Percentiles rank a stretch among this genome's conserved stretches.
These are phyloP conservation scores for Zygosaccharomyces pseudorouxii DNA, from an alignment of 805 yeast genomes.

Conservation along the genomic window DNA sequence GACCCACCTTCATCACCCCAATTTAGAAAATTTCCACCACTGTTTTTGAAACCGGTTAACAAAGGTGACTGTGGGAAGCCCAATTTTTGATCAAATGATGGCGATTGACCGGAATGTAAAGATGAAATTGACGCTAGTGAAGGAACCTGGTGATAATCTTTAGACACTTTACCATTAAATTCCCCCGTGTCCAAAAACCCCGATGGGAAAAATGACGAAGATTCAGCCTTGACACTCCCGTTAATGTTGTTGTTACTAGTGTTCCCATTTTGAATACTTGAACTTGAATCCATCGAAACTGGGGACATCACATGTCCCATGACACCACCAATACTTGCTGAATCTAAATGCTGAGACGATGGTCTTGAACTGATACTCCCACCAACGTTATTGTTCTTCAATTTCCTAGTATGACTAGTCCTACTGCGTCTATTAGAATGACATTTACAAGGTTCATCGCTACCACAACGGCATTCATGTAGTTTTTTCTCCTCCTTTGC, in stretches of 20 bases:
- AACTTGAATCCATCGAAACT: constrained; percentile 12
- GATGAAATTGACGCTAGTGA: constrained; percentile 33
- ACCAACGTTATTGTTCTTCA: not conserved
- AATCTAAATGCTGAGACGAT: constrained; percentile 2
- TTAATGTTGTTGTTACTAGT: constrained; percentile 3
- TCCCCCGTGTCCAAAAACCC: constrained; percentile 22
- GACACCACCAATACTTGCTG: not conserved
- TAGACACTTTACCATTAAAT: constrained; percentile 23
- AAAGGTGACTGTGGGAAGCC: constrained; percentile 31
- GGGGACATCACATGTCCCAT: constrained; percentile 14
- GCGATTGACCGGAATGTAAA: constrained; percentile 32
- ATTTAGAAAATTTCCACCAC: constrained; percentile 1
- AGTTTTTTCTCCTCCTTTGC: constrained; percentile 22
- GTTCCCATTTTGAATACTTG: constrained; percentile 3
- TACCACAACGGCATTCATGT: constrained; percentile 36
- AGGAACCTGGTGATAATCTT: constrained; percentile 30
- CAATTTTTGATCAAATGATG: constrained; percentile 31
- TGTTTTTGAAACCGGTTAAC: constrained; percentile 3
- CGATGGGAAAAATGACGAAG: not conserved
- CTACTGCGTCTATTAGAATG: constrained; percentile 20
- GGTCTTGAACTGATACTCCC: not conserved
- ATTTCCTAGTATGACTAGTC: constrained; percentile 1
- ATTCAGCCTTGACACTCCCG: not conserved
- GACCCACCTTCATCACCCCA: constrained; percentile 4
- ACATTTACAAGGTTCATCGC: constrained; percentile 20